A percentile compares a stretch with the other conserved stretches of the same genome.
These are phyloP conservation scores for Neoboletus brunneissimus DNA, from an alignment of 768 basidiomycete species.

Conservation along the genomic window DNA sequence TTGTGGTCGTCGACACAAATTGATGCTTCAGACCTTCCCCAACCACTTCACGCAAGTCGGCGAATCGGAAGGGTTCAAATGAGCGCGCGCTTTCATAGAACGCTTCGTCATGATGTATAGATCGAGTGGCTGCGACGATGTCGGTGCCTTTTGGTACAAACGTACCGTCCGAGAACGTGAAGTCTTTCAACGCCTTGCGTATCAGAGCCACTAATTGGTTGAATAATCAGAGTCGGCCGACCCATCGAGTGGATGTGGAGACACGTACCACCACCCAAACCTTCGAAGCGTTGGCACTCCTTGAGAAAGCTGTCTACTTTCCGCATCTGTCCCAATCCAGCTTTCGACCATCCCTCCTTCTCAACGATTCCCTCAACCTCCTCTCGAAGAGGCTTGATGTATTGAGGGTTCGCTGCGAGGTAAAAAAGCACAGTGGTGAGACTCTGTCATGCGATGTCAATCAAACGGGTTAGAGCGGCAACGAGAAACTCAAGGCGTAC, in stretches of 20 bases:
- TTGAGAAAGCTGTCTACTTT: slow-evolving; percentile 39
- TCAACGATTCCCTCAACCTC: neutral
- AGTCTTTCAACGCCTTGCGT: slow-evolving; percentile 33
- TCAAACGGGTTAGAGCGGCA: neutral
- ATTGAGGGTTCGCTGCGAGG: slow-evolving; percentile 37
- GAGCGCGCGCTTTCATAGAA: neutral
- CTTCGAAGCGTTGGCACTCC: slow-evolving; percentile 11
- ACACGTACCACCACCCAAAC: slow-evolving; percentile 22
- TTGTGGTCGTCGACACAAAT: slow-evolving; percentile 32
- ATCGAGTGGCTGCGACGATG: slow-evolving; percentile 18
- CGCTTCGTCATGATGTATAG: slow-evolving; percentile 18
- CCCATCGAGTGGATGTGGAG: neutral
- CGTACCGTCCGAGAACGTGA: slow-evolving; percentile 40
- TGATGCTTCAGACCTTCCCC: slow-evolving; percentile 37
- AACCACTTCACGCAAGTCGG: slow-evolving; percentile 12
- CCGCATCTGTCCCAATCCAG: slow-evolving; percentile 26
- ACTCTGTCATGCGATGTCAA: slow-evolving; percentile 15
- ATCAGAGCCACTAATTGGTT: slow-evolving; percentile 24
- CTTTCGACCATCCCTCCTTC: slow-evolving; percentile 8
- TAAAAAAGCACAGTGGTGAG: slow-evolving; percentile 29
- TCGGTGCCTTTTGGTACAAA: slow-evolving; percentile 34
- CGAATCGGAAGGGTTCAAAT: slow-evolving; percentile 17
- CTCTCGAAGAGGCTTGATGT: slow-evolving; percentile 33
- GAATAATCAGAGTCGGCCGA: neutral
- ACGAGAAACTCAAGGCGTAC: neutral